Conservation (phyloP, 805 yeast species). For the Wickerhamomyces kurtzmanii region DNA sequence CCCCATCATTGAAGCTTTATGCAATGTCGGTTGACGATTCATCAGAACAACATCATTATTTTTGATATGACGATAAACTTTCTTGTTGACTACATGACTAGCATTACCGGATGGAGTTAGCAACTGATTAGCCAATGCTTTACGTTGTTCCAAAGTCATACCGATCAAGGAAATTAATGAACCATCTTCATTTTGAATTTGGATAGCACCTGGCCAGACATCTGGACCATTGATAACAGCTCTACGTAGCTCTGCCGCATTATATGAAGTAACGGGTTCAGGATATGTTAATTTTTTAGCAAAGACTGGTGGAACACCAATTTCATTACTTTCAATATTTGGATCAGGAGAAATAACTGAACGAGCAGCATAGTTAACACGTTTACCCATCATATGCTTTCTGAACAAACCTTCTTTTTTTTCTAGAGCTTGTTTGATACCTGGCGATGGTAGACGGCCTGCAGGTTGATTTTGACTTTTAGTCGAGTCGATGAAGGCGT, state of each 20-base stretch:
- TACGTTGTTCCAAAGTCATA: constrained; percentile 89
- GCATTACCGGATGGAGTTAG: constrained; percentile 66
- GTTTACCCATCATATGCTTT: constrained; percentile 99
- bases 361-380: constrained; percentile 98
- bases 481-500: constrained; percentile 85
- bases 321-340: constrained; percentile 92
- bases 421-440: constrained; percentile 94
- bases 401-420: constrained; percentile 98
- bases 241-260: constrained; percentile 81
- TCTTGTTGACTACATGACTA: constrained; percentile 68
- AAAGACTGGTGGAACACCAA: constrained; percentile 98
- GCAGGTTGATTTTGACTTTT: constrained; percentile 71
- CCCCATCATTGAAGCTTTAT: constrained; percentile 99
- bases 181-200: constrained; percentile 94
- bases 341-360: constrained; percentile 99
- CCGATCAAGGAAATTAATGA: constrained; percentile 70
- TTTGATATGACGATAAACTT: constrained; percentile 88
- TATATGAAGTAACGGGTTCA: constrained; percentile 92
- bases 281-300: constrained; percentile 95
- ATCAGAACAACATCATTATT: constrained; percentile 93
- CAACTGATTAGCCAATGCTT: constrained; percentile 88
- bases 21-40: constrained; percentile 99
- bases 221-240: constrained; percentile 98
- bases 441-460: constrained; percentile 69
- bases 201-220: constrained; percentile 98